Percentiles rank a stretch among this genome's conserved stretches.
Conservation (phyloP, 2,329 filamentous ascomycete species). For the Curvularia spicifera region DNA sequence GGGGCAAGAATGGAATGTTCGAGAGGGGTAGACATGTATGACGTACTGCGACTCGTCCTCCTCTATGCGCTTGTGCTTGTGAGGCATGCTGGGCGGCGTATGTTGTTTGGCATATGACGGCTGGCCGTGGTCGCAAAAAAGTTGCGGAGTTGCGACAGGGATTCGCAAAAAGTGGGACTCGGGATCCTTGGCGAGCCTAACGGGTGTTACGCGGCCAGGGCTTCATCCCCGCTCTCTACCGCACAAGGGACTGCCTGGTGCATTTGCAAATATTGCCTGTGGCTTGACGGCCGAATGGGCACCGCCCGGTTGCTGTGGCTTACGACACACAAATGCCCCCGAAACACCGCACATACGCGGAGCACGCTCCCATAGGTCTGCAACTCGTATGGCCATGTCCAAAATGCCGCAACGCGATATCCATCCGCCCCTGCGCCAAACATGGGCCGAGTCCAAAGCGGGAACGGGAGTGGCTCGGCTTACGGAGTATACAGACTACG, state of each 20-base stretch:
- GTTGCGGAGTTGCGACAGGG: constrained; percentile 16
- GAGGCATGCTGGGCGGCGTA: constrained; percentile 67
- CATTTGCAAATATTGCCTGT: background rate
- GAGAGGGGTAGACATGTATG: constrained; percentile 2
- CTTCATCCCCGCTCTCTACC: constrained; percentile 5
- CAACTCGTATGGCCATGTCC: background rate
- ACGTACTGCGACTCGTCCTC: constrained; percentile 49
- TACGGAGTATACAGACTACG: background rate
- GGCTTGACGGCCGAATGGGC: constrained; percentile 5
- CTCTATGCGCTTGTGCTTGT: constrained; percentile 78
- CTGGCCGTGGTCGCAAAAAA: constrained; percentile 16
- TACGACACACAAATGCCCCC: background rate
- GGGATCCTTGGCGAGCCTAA: constrained; percentile 2
- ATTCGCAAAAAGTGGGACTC: constrained; percentile 8
- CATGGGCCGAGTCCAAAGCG: background rate
- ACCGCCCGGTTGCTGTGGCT: constrained; percentile 1
- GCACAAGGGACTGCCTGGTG: background rate
- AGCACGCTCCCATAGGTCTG: constrained; percentile 2
- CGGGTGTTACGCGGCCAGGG: constrained; percentile 4
- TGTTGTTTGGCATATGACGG: constrained; percentile 1
- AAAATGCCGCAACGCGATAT: background rate
- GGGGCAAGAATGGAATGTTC: background rate
- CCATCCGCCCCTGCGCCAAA: background rate
- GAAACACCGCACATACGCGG: background rate
- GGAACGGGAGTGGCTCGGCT: background rate